Percentiles rank a stretch among this genome's conserved stretches.
Conservation (phyloP, 805 yeast species). For the Pichia paraexigua region DNA sequence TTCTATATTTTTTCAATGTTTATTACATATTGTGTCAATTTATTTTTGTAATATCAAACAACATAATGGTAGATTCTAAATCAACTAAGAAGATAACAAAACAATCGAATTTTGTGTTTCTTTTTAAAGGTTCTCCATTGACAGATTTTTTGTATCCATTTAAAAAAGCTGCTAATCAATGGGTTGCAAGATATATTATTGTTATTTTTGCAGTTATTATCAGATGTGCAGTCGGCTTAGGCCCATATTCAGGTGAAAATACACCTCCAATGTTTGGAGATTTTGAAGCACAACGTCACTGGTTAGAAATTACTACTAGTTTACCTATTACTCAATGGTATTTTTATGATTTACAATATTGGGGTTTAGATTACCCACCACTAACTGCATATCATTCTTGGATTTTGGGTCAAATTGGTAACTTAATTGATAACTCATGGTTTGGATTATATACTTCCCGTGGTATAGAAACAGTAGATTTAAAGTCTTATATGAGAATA, state of each 20-base stretch:
- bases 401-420: constrained; percentile 67
- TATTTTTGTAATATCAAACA: no score
- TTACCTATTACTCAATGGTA: constrained; percentile 79
- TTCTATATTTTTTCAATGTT: no score
- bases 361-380: constrained; percentile 98
- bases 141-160: constrained; percentile 74
- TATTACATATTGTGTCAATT: no score
- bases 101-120: constrained; percentile 23
- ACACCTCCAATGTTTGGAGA: constrained; percentile 85
- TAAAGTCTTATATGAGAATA: constrained; percentile 80
- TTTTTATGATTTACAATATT: constrained; percentile 77
- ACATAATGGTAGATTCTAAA: no score
- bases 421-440: constrained; percentile 59
- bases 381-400: constrained; percentile 91
- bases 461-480: constrained; percentile 57
- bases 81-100: background rate
- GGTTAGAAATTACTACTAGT: constrained; percentile 86
- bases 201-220: constrained; percentile 66
- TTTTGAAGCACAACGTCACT: constrained; percentile 96
- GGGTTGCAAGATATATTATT: constrained; percentile 79
- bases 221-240: constrained; percentile 81
- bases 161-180: constrained; percentile 75
- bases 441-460: constrained; percentile 65
- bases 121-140: constrained; percentile 49
- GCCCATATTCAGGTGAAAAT: constrained; percentile 70